Base-by-base conservation (phyloP, 2,329 filamentous ascomycete species). In the Celoporthe dispersa region DNA sequence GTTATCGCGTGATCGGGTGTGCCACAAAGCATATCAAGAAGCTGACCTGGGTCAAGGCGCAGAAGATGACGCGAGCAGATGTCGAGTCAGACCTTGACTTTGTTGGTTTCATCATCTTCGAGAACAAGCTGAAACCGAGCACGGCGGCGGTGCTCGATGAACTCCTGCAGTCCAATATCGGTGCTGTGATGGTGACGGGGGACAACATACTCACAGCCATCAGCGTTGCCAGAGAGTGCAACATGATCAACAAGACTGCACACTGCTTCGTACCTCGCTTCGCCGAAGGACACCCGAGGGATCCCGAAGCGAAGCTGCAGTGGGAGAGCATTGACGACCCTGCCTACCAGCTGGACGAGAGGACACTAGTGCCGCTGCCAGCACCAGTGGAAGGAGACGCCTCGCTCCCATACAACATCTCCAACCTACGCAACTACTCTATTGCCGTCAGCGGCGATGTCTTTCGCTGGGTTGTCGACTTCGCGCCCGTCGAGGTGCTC, bases 191-290 rank as follows among this genome's bases (percentile, higher is more conserved):
- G 96, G 97, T 97, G 73, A 99, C 96, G 0, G 96, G 96, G 39
- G 96, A 99, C 83, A 99, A 99, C 75, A 98, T 98, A 73, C 83
- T 98, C 68, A 99, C 96, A 12, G 96, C 96, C 31, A 94, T 99
- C 77, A 98, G 94, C 76, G 96, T 99, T 68, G 95, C 94, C 3
- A 88, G 94, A 75, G 94, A 98, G 77, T 98, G 94, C 79, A 88
- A 91, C 57, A 84, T 99, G 68, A 90, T 98, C 74, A 90, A 94
- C 76, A 89, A 87, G 72, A 90, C 89, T 37, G 91, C 93, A 0
- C 94, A 97, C 75, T 98, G 96, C 80, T 99, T 98, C 78, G 91
- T 98, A 7, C 94, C 96, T 22, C 92, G 92, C 75, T 98, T 99
- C 77, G 80, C 89, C 1, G 89, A 95, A 80, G 94, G 93, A n/a